These are phyloP conservation scores for Aphanomyces euteiches DNA, from an alignment of 352 stramenopile genomes.

Conservation along the genomic window DNA sequence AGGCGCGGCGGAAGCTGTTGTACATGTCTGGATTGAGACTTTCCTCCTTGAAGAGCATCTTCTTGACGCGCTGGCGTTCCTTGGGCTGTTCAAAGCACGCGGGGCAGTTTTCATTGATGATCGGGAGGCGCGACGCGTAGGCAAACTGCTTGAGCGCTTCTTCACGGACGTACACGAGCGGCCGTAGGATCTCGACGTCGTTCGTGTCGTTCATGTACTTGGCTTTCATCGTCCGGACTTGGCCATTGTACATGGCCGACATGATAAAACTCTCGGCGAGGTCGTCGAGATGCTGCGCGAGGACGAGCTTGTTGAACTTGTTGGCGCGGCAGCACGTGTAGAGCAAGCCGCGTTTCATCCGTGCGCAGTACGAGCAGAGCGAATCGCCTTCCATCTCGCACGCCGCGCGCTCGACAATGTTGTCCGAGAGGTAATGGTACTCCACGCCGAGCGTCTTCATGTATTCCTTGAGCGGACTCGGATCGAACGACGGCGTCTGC, in stretches of 20 bases:
- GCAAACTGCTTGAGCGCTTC: slow-evolving; percentile 85
- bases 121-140: slow-evolving; percentile 84
- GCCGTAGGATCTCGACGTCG: slow-evolving; percentile 94
- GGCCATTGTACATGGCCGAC: slow-evolving; percentile 97
- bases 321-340: slow-evolving; percentile 93
- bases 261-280: slow-evolving; percentile 98
- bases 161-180: slow-evolving; percentile 95
- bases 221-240: slow-evolving; percentile 98
- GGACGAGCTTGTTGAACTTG: slow-evolving; percentile 91
- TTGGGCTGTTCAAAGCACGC: slow-evolving; percentile 98
- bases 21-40: slow-evolving; percentile 88
- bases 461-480: slow-evolving; percentile 95
- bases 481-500: slow-evolving; percentile 96
- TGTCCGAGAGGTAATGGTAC: slow-evolving; percentile 94
- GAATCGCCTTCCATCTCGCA: slow-evolving; percentile 86
- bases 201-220: slow-evolving; percentile 95
- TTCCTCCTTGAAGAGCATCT: slow-evolving; percentile 94
- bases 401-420: slow-evolving; percentile 87
- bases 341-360: slow-evolving; percentile 97
- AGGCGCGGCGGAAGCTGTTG: slow-evolving; percentile 54
- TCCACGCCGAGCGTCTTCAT: slow-evolving; percentile 91
- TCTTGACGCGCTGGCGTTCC: slow-evolving; percentile 97
- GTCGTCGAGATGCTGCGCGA: slow-evolving; percentile 98
- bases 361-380: slow-evolving; percentile 95
- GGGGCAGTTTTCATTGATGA: slow-evolving; percentile 99